phyloP scores from a whole-genome alignment of 2,329 filamentous ascomycete genomes.

The Xylariaceae sp. region DNA sequence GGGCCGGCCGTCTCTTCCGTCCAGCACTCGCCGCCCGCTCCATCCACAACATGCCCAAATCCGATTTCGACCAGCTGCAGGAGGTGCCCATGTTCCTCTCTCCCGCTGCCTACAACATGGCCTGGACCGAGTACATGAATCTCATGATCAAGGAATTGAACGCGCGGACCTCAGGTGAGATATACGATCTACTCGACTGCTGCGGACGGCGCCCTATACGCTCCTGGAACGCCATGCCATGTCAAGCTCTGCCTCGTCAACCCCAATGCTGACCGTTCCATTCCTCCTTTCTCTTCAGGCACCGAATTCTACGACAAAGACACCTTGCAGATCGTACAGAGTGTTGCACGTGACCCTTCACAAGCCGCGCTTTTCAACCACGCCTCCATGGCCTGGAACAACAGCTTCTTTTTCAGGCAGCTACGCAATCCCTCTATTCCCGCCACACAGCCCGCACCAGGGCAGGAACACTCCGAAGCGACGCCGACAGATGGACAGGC shows the following conservation, averaged over 20 bases:
- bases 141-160: constrained; percentile 76
- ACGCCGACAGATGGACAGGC: constrained; percentile 6
- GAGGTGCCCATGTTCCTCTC: constrained; percentile 71
- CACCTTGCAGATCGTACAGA: constrained; percentile 67
- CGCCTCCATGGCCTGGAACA: constrained; percentile 95
- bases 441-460: neutral
- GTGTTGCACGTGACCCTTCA: constrained; percentile 74
- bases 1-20: constrained; percentile 38
- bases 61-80: constrained; percentile 36
- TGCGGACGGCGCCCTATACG: neutral
- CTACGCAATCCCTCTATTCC: constrained; percentile 33
- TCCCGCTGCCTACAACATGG: constrained; percentile 65
- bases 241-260: neutral
- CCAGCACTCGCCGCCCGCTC: constrained; percentile 37
- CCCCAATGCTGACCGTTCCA: neutral
- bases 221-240: constrained; percentile 8
- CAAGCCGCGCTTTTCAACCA: constrained; percentile 87
- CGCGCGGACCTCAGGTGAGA: constrained; percentile 66
- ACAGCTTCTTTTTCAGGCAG: constrained; percentile 73
- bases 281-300: constrained; percentile 41
- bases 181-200: neutral
- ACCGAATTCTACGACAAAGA: constrained; percentile 61
- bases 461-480: neutral
- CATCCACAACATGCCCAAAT: constrained; percentile 46
- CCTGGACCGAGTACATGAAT: constrained; percentile 81